phyloP scores from a whole-genome alignment of 2,329 filamentous ascomycete genomes.

The Fusarium tuaranense region DNA sequence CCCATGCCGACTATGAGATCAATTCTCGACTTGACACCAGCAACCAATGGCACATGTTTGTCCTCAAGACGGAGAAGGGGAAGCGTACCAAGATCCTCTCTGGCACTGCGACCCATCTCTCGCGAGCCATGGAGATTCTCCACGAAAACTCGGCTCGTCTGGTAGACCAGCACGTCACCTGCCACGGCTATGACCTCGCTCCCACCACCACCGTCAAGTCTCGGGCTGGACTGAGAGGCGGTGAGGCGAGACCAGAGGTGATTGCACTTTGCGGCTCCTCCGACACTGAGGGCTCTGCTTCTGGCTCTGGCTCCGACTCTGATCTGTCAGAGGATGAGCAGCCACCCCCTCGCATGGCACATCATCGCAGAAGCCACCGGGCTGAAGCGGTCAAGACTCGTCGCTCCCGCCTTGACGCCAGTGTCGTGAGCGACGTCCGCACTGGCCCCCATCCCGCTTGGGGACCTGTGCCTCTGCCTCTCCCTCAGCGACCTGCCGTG shows the following conservation, averaged over 20 bases:
- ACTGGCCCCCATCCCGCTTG: slow-evolving; percentile 5
- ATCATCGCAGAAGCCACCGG: slow-evolving; percentile 20
- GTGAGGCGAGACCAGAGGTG: slow-evolving; percentile 28
- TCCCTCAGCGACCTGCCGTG: slow-evolving; percentile 16
- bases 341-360: slow-evolving; percentile 8
- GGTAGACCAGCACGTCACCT: slow-evolving; percentile 46
- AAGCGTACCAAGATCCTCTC: slow-evolving; percentile 47
- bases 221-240: slow-evolving; percentile 20
- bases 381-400: slow-evolving; percentile 24
- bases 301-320: slow-evolving; percentile 36
- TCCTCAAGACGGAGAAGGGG: slow-evolving; percentile 42
- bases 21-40: slow-evolving; percentile 38
- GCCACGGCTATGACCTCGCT: slow-evolving; percentile 48
- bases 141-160: slow-evolving; percentile 54
- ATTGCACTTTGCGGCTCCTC: slow-evolving; percentile 37
- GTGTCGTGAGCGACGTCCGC: slow-evolving; percentile 15
- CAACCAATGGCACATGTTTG: slow-evolving; percentile 42
- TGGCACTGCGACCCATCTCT: slow-evolving; percentile 45
- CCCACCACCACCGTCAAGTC: slow-evolving; percentile 22
- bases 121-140: slow-evolving; percentile 52
- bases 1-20: slow-evolving; percentile 39
- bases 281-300: slow-evolving; percentile 29
- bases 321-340: slow-evolving; percentile 30
- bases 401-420: slow-evolving; percentile 15
- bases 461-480: slow-evolving; percentile 2